A percentile compares a stretch with the other conserved stretches of the same genome.
Conservation (phyloP, 306 rosid genomes). For the Chamaecrista fasciculata region DNA sequence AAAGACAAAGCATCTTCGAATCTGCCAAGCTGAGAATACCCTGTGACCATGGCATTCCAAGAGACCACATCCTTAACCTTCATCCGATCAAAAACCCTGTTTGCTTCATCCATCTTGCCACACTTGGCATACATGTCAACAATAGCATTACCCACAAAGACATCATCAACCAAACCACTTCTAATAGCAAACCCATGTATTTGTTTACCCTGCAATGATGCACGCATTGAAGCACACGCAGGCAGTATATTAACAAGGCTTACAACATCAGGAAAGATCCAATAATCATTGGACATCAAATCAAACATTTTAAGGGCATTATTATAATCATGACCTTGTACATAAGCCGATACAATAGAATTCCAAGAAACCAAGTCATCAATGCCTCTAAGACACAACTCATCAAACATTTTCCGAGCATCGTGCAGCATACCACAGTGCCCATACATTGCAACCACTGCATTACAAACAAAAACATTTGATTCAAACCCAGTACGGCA, state of each 20-base stretch:
- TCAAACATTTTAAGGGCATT: constrained; percentile 47
- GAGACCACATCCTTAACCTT: constrained; percentile 78
- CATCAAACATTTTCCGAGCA: constrained; percentile 67
- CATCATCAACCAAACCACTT: constrained; percentile 65
- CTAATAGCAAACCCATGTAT: constrained; percentile 63
- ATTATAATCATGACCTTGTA: constrained; percentile 35
- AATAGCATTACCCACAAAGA: constrained; percentile 76
- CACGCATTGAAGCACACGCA: constrained; percentile 56
- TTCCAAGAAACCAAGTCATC: constrained; percentile 80
- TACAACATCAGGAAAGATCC: constrained; percentile 51
- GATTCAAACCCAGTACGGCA: constrained; percentile 48
- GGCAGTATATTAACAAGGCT: constrained; percentile 79
- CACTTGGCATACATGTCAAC: constrained; percentile 86
- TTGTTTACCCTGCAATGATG: constrained; percentile 51
- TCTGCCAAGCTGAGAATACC: constrained; percentile 70
- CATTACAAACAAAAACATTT: constrained; percentile 79
- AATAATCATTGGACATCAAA: constrained; percentile 36
- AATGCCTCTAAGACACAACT: constrained; percentile 51
- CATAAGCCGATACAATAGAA: constrained; percentile 60
- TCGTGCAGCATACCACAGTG: constrained; percentile 41
- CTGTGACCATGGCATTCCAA: constrained; percentile 89
- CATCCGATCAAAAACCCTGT: constrained; percentile 63
- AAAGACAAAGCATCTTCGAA: constrained; percentile 58
- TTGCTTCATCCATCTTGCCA: constrained; percentile 64
- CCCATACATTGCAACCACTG: constrained; percentile 72